phyloP scores from a whole-genome alignment of 768 basidiomycete species.

The Termitomyces eurrhizus region DNA sequence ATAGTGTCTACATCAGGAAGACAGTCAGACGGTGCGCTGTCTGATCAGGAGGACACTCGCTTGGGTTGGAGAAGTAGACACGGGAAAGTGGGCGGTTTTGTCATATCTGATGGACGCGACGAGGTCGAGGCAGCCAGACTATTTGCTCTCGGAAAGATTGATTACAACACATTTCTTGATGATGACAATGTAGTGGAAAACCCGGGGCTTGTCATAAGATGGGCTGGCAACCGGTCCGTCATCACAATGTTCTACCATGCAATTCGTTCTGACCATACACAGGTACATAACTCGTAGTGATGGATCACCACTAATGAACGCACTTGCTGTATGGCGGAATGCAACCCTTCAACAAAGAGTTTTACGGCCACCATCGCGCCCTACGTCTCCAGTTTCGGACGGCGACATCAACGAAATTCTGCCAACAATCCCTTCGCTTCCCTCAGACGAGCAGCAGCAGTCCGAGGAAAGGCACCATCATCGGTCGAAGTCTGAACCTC shows the following conservation, averaged over 20 bases:
- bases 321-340: constrained; percentile 68
- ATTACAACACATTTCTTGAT: constrained; percentile 61
- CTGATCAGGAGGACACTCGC: constrained; percentile 14
- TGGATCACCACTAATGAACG: constrained; percentile 70
- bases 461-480: constrained; percentile 21
- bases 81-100: constrained; percentile 15
- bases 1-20: constrained; percentile 38
- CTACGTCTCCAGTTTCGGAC: constrained; percentile 30
- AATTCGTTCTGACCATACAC: neutral
- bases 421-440: constrained; percentile 21
- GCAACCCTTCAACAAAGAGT: constrained; percentile 29
- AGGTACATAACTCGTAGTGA: constrained; percentile 80
- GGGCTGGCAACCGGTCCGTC: constrained; percentile 63
- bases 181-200: constrained; percentile 60
- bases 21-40: constrained; percentile 12
- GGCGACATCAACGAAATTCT: constrained; percentile 26
- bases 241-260: neutral
- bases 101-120: constrained; percentile 31
- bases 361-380: constrained; percentile 26
- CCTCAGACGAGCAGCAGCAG: constrained; percentile 20
- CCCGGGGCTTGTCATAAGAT: constrained; percentile 68
- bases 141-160: constrained; percentile 61
- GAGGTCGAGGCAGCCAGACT: constrained; percentile 50
- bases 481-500: constrained; percentile 39
- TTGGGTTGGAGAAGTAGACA: constrained; percentile 22